Evolutionary conservation across 495 filamentous ascomycete genomes (phyloP).

Genomic region (Neurospora sp.): DNA sequence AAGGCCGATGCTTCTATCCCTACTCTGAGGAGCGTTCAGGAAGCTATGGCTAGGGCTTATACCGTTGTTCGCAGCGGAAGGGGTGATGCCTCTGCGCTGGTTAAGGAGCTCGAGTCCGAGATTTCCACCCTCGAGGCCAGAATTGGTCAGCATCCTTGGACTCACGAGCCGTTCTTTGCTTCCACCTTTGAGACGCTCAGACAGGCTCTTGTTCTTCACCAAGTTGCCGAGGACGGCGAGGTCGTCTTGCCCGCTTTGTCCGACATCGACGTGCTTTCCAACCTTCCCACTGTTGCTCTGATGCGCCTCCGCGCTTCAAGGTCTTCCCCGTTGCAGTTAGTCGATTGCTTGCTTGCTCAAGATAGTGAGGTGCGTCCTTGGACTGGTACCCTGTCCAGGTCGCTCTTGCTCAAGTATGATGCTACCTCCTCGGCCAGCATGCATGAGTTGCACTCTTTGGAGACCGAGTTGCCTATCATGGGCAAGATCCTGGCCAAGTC

Average conservation of each 20-base stretch:
- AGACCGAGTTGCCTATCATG: slow-evolving; percentile 54
- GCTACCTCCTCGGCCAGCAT: slow-evolving; percentile 44
- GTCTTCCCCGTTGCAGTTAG: slow-evolving; percentile 27
- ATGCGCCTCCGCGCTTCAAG: slow-evolving; percentile 34
- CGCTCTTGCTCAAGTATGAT: slow-evolving; percentile 46
- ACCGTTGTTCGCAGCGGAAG: slow-evolving; percentile 33
- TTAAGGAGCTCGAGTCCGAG: slow-evolving; percentile 44
- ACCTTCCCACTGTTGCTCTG: slow-evolving; percentile 30
- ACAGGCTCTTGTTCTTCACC: slow-evolving; percentile 46
- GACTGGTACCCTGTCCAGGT: slow-evolving; percentile 43
- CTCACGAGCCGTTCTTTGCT: slow-evolving; percentile 44
- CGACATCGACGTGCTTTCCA: slow-evolving; percentile 35
- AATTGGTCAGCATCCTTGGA: slow-evolving; percentile 28
- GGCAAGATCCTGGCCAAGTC: slow-evolving; percentile 42
- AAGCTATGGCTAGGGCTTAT: slow-evolving; percentile 43
- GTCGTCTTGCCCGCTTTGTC: slow-evolving; percentile 8
- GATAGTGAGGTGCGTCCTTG: slow-evolving; percentile 32
- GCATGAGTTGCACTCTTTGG: slow-evolving; percentile 51
- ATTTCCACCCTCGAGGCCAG: slow-evolving; percentile 44
- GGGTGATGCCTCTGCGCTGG: slow-evolving; percentile 32
- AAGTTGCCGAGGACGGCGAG: slow-evolving; percentile 10
- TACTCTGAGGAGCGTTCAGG: slow-evolving; percentile 37
- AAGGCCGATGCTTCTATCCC: slow-evolving; percentile 31
- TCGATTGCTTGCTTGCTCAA: slow-evolving; percentile 33
- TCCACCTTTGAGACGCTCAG: slow-evolving; percentile 56